Evolutionary conservation across 148 eudicot species (phyloP).

Genomic region (Nepenthes gracilis): DNA sequence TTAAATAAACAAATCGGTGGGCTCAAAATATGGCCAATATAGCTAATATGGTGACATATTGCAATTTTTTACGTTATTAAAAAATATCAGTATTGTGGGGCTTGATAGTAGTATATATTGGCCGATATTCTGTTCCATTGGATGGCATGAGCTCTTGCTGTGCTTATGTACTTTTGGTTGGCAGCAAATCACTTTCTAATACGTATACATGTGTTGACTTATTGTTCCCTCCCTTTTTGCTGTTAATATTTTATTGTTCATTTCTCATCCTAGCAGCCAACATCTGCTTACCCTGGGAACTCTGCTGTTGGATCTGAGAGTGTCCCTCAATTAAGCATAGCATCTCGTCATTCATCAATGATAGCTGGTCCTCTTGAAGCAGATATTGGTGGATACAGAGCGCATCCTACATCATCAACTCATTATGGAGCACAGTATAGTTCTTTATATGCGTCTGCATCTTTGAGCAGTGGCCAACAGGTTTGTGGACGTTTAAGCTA

Average conservation of each 20-base stretch:
- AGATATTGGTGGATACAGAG: constrained; percentile 43
- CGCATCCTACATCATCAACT: constrained; percentile 39
- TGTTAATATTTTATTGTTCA: neutral
- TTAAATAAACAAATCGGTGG: too few relatives aligned
- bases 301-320: constrained; percentile 27
- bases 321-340: constrained; percentile 31
- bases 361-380: constrained; percentile 43
- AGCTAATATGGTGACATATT: too few relatives aligned
- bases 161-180: too few relatives aligned
- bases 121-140: too few relatives aligned
- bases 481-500: constrained; percentile 19
- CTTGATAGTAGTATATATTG: too few relatives aligned
- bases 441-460: constrained; percentile 54
- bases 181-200: neutral
- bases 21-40: too few relatives aligned
- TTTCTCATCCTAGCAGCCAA: constrained; percentile 19
- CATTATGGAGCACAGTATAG: constrained; percentile 69
- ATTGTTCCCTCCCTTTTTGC: neutral
- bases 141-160: too few relatives aligned
- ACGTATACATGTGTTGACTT: neutral
- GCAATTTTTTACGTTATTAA: too few relatives aligned
- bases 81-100: too few relatives aligned
- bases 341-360: constrained; percentile 38
- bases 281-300: constrained; percentile 28
- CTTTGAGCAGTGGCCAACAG: constrained; percentile 50